A percentile compares a stretch with the other conserved stretches of the same genome.
Conservation (phyloP, 495 filamentous ascomycete genomes). For the Trichoderma asperelloides region DNA sequence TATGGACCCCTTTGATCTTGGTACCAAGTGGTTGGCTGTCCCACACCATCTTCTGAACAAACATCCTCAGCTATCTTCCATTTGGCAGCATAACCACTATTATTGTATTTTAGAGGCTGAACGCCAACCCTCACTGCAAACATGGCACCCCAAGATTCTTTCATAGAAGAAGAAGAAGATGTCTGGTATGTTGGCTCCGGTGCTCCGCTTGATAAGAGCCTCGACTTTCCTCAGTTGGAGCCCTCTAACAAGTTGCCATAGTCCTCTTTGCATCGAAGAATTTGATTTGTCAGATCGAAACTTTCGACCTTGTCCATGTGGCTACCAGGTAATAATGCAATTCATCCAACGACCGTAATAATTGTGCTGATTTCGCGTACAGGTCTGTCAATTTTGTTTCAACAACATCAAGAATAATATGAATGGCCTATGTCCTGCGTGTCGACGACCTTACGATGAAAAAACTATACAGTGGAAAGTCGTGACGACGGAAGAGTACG, state of each 20-base stretch:
- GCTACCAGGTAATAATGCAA: slow-evolving; percentile 70
- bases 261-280: slow-evolving; percentile 97
- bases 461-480: slow-evolving; percentile 94
- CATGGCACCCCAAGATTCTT: slow-evolving; percentile 82
- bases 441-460: slow-evolving; percentile 88
- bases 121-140: slow-evolving; percentile 11
- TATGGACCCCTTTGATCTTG: slow-evolving; percentile 10
- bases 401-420: slow-evolving; percentile 96
- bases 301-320: slow-evolving; percentile 95
- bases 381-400: slow-evolving; percentile 99
- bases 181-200: slow-evolving; percentile 50
- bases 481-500: slow-evolving; percentile 86
- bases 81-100: not conserved
- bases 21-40: slow-evolving; percentile 10
- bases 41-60: not conserved
- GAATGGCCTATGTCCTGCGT: slow-evolving; percentile 93
- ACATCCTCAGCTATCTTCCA: not conserved
- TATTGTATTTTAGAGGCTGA: not conserved
- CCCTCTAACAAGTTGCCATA: slow-evolving; percentile 25
- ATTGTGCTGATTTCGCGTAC: not conserved
- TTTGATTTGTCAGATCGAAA: slow-evolving; percentile 95
- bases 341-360: slow-evolving; percentile 11
- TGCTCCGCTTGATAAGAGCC: not conserved
- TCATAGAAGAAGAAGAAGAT: slow-evolving; percentile 96
- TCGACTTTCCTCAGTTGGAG: no score